Evolutionary conservation across 176 grass and related monocot genomes (phyloP).

Genomic region (Hordeum marinum): DNA sequence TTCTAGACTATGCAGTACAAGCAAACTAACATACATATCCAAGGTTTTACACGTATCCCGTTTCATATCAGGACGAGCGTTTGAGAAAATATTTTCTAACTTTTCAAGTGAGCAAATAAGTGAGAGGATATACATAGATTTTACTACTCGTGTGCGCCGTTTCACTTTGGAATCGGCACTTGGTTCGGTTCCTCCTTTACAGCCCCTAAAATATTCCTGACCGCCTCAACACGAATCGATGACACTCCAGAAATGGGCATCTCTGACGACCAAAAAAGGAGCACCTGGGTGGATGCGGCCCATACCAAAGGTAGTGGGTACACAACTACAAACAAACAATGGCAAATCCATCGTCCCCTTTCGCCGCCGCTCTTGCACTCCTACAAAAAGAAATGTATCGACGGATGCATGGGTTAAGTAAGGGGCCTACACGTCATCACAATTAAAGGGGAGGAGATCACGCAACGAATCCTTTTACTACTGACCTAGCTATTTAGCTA

Average conservation of each 20-base stretch:
- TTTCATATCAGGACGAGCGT: background rate
- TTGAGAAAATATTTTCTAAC: background rate
- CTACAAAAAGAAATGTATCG: no score
- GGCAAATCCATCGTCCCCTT: constrained; percentile 5
- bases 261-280: background rate
- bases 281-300: background rate
- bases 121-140: background rate
- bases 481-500: background rate
- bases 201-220: background rate
- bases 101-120: background rate
- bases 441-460: background rate
- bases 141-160: background rate
- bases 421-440: background rate
- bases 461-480: background rate
- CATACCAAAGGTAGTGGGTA: constrained; percentile 30
- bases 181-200: background rate
- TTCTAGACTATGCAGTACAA: background rate
- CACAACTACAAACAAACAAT: background rate
- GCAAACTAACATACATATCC: background rate
- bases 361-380: background rate
- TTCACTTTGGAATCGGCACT: background rate
- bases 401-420: background rate
- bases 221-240: background rate
- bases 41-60: background rate
- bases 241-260: background rate